Evolutionary conservation across 2,329 filamentous ascomycete species (phyloP).

Genomic region (Celoporthe dispersa): DNA sequence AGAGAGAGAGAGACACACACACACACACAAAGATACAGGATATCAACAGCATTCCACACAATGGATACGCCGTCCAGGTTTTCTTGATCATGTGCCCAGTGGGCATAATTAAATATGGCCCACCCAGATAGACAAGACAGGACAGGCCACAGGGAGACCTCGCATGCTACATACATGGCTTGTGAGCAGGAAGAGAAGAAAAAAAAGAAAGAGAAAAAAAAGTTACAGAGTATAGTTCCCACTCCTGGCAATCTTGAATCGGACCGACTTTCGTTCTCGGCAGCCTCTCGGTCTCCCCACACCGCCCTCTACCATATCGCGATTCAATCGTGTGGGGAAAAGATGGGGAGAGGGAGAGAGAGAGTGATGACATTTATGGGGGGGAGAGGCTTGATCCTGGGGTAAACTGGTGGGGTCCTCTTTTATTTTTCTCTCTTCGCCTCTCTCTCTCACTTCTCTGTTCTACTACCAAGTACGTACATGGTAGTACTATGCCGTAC

Average conservation of each 20-base stretch:
- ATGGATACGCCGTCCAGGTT: not conserved
- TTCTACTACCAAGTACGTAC: too few species aligned
- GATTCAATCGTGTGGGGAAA: conserved; percentile 1
- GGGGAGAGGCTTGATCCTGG: not conserved
- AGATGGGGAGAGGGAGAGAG: not conserved
- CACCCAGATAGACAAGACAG: not conserved
- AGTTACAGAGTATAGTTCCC: not conserved
- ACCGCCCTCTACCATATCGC: not conserved
- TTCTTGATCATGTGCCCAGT: not conserved
- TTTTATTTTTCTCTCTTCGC: too few species aligned
- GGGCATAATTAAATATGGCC: not conserved
- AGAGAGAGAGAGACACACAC: too few species aligned
- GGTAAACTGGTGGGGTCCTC: not conserved
- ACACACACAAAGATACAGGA: too few species aligned
- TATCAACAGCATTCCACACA: not conserved
- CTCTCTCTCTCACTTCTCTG: too few species aligned
- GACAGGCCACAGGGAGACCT: too few species aligned
- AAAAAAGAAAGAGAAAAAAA: not conserved
- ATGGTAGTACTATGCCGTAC: too few species aligned
- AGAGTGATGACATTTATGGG: not conserved
- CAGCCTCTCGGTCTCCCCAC: not conserved
- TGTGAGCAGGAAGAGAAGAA: not conserved
- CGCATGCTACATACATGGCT: too few species aligned
- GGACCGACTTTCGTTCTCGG: not conserved
- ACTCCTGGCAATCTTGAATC: conserved; percentile 5